Conservation (phyloP, 2,329 filamentous ascomycete genomes). For the Fusarium nelsonii region DNA sequence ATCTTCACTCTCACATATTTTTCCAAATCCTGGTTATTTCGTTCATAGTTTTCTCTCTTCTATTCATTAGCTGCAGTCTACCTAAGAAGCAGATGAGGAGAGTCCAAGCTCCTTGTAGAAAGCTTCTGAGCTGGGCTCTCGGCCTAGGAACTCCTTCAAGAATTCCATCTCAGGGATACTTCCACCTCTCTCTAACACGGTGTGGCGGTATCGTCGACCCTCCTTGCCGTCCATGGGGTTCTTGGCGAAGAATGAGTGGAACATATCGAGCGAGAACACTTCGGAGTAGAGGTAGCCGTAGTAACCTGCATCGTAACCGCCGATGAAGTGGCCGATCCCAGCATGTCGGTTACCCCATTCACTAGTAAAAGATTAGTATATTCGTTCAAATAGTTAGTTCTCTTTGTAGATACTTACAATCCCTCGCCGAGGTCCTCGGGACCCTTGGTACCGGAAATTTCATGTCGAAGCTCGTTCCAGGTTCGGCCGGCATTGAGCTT, state of each 20-base stretch:
- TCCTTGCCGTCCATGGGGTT: slow-evolving; percentile 82
- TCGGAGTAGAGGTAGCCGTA: slow-evolving; percentile 81
- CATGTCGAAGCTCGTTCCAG: slow-evolving; percentile 78
- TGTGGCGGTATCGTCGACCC: slow-evolving; percentile 81
- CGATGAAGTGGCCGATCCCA: slow-evolving; percentile 85
- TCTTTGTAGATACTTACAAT: slow-evolving; percentile 56
- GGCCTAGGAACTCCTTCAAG: slow-evolving; percentile 80
- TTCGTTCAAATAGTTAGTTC: neutral
- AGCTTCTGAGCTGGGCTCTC: slow-evolving; percentile 80
- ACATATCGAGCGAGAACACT: slow-evolving; percentile 90
- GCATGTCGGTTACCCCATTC: slow-evolving; percentile 83
- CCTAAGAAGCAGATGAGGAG: slow-evolving; percentile 37
- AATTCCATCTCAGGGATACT: slow-evolving; percentile 85
- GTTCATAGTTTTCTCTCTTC: slow-evolving; percentile 12
- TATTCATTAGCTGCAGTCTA: neutral
- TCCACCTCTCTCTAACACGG: slow-evolving; percentile 81
- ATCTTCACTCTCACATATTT: neutral
- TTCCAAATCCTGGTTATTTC: neutral
- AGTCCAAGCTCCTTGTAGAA: slow-evolving; percentile 83
- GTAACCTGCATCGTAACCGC: slow-evolving; percentile 87
- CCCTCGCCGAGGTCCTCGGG: slow-evolving; percentile 74
- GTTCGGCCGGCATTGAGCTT: slow-evolving; percentile 72
- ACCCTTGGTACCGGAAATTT: slow-evolving; percentile 80
- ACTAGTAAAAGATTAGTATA: slow-evolving; percentile 54
- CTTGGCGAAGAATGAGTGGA: slow-evolving; percentile 81